phyloP scores from a whole-genome alignment of 2,329 filamentous ascomycete species.

The Didymella pinodella region DNA sequence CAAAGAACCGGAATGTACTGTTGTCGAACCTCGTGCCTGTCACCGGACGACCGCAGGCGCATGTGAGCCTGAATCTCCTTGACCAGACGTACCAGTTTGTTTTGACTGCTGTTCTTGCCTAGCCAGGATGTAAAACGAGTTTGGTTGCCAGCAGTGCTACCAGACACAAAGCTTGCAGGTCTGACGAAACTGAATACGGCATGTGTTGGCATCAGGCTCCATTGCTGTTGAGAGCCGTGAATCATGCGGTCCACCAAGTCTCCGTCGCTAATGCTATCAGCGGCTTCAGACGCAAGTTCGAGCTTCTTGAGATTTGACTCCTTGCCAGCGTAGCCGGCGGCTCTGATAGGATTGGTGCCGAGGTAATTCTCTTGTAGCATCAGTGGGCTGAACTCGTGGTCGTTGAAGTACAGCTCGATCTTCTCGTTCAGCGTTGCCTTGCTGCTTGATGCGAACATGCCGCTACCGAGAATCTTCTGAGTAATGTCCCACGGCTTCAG shows the following conservation, averaged over 20 bases:
- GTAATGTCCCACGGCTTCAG: constrained; percentile 99
- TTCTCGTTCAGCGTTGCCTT: constrained; percentile 94
- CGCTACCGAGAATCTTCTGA: constrained; percentile 86
- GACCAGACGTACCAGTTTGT: constrained; percentile 76
- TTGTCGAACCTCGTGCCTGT: constrained; percentile 92
- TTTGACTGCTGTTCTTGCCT: constrained; percentile 87
- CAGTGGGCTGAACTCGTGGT: constrained; percentile 95
- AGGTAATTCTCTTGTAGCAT: constrained; percentile 99
- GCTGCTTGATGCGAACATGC: constrained; percentile 83
- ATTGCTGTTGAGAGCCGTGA: constrained; percentile 96
- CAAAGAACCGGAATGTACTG: constrained; percentile 92
- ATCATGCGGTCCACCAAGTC: constrained; percentile 98
- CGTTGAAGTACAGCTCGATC: constrained; percentile 98
- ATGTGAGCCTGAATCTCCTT: constrained; percentile 98
- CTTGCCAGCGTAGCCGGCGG: constrained; percentile 68
- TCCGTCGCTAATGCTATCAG: constrained; percentile 95
- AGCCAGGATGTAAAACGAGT: constrained; percentile 90
- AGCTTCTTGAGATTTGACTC: constrained; percentile 82
- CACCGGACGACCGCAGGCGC: constrained; percentile 87
- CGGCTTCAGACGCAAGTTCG: constrained; percentile 85
- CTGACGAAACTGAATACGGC: constrained; percentile 94
- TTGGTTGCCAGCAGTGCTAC: constrained; percentile 70
- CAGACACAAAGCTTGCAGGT: constrained; percentile 85
- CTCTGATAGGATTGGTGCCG: constrained; percentile 75
- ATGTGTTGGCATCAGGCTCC: constrained; percentile 97